Conservation (phyloP, 768 basidiomycete genomes). For the Phanerodontia chrysosporium region DNA sequence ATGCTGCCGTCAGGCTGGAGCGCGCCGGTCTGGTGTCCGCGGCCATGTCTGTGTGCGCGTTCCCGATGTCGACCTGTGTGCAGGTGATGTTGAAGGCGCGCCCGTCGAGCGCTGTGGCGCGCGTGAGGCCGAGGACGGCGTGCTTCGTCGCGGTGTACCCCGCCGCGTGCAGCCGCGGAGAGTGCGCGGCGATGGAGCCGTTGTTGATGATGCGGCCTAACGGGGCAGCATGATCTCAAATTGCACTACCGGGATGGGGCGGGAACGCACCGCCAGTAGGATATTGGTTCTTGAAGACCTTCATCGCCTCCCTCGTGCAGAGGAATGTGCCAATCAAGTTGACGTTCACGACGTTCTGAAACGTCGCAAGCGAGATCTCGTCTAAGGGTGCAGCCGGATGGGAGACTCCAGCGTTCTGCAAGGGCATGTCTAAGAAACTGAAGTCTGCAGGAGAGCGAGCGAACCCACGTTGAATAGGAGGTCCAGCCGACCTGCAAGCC, state of each 20-base stretch:
- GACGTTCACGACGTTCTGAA: constrained; percentile 61
- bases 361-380: constrained; percentile 53
- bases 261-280: constrained; percentile 60
- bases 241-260: background rate
- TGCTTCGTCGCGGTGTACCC: constrained; percentile 82
- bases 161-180: constrained; percentile 57
- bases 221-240: background rate
- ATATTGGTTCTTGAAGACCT: constrained; percentile 64
- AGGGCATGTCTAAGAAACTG: background rate
- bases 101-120: constrained; percentile 73
- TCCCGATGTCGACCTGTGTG: constrained; percentile 84
- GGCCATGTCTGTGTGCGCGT: constrained; percentile 65
- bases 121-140: constrained; percentile 73
- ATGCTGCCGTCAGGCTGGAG: constrained; percentile 66
- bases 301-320: constrained; percentile 73
- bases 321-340: constrained; percentile 74
- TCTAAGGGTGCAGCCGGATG: constrained; percentile 50
- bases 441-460: background rate
- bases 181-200: constrained; percentile 70
- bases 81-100: constrained; percentile 67
- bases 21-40: constrained; percentile 42
- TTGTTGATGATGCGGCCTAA: constrained; percentile 81
- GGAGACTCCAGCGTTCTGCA: constrained; percentile 71
- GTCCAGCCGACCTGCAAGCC: constrained; percentile 55
- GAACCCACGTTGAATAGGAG: constrained; percentile 72